Evolutionary conservation across 176 grass and related monocot genomes (phyloP), one percentile per base, ranked within the genome.

Genomic region (Bromus sterilis): DNA sequence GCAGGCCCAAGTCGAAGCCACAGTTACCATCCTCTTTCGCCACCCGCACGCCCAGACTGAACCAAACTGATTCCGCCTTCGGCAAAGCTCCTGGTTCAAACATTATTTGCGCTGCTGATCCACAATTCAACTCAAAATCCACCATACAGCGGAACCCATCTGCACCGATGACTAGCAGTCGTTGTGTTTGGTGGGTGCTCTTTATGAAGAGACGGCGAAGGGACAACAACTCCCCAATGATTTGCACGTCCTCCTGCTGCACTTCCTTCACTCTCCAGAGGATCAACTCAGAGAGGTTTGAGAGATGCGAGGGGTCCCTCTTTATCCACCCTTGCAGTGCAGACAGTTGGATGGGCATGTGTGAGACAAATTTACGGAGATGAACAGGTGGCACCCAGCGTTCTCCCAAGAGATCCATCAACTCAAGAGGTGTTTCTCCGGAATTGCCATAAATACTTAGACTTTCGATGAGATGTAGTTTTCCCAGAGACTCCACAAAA

Each of bases 81-180:
- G 16, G 46, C 46, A 49, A 49, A 20, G 46, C 46, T 49, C 46
- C 6, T 49, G 16, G 16, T 20, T 49, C 46, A 49, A 49, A 49
- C 46, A 2, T 2, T 2, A 49, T 49, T 0, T 49, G 46, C 0
- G 46, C 5, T 2, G 46, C 16, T 23, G 20, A 23, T 4, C 51
- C 8, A 23, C 20, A 23, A 10, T 8, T 0, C 51, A n/a, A 23
- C 0, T 0, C 0, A 56, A 56, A 23, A 0, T 0, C 0, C 0
- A 56, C 21, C 8, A 10, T 23, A 56, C 51, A 56, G 8, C 21
- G 21, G 51, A 56, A n/a, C 21, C 21, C 20, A 23, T n/a, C 51
- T 20, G 21, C 21, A 56, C 7, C 3, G 7, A 56, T 56, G 51
- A 21, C 51, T n/a, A 56, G 21, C 2, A 20, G 16, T 6, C 46